Conservation (phyloP, 1,284 basidiomycete species). For the Leccinum huronense region DNA sequence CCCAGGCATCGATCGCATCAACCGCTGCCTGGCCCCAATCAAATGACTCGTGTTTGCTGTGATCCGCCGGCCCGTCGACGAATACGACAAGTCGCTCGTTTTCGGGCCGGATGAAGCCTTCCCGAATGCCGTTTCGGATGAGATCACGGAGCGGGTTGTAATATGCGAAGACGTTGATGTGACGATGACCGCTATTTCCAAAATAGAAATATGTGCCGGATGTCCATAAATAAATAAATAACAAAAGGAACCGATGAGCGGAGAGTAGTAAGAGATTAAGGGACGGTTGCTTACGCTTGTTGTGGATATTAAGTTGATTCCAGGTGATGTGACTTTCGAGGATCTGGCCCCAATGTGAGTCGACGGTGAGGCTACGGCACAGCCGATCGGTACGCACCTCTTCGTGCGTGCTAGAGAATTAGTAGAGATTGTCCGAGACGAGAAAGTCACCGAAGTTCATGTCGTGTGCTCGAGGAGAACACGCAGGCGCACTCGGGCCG, state of each 20-base stretch:
- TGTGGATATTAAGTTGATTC: conserved; percentile 88
- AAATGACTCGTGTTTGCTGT: conserved; percentile 53
- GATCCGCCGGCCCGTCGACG: conserved; percentile 66
- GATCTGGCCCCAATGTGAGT: conserved; percentile 44
- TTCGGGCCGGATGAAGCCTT: conserved; percentile 71
- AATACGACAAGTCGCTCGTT: conserved; percentile 66
- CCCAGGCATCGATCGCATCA: conserved; percentile 66
- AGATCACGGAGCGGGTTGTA: conserved; percentile 77
- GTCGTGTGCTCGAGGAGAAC: background rate
- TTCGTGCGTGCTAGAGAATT: conserved; percentile 41
- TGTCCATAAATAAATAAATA: background rate
- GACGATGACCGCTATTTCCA: conserved; percentile 65
- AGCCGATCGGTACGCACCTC: conserved; percentile 52
- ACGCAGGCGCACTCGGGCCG: background rate
- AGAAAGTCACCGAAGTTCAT: background rate
- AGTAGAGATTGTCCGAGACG: background rate
- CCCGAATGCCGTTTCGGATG: conserved; percentile 62
- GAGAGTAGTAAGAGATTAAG: conserved; percentile 5
- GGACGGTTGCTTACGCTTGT: conserved; percentile 59
- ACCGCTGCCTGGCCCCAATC: conserved; percentile 80
- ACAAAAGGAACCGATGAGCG: background rate
- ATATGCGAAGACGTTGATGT: conserved; percentile 75
- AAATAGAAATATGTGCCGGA: background rate
- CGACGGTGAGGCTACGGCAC: background rate
- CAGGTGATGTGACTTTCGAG: conserved; percentile 85